These are phyloP conservation scores for Trametes maxima DNA, from an alignment of 768 basidiomycete species.

Conservation along the genomic window DNA sequence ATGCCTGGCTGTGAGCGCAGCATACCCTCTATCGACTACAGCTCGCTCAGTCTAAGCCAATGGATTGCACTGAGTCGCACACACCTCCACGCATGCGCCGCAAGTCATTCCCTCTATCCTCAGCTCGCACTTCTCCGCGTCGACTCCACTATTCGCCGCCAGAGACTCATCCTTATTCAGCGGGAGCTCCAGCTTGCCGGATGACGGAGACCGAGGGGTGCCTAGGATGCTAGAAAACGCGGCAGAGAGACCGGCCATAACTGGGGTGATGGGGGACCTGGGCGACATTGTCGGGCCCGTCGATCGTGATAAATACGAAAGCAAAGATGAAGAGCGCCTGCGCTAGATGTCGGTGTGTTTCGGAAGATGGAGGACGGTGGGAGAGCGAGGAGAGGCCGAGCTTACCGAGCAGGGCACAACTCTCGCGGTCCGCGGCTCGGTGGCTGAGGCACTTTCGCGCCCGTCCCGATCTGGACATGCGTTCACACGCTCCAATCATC, in stretches of 20 bases:
- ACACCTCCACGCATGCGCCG: constrained; percentile 84
- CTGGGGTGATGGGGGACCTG: constrained; percentile 6
- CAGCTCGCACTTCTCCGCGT: constrained; percentile 67
- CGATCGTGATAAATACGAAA: constrained; percentile 14
- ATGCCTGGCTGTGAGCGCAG: constrained; percentile 88
- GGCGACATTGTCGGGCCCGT: background rate
- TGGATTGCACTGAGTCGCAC: constrained; percentile 24
- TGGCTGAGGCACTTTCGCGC: constrained; percentile 13
- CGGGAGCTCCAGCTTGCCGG: constrained; percentile 36
- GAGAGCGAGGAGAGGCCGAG: constrained; percentile 13
- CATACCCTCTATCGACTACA: constrained; percentile 82
- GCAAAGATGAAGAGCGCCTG: constrained; percentile 22
- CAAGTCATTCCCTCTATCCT: constrained; percentile 92
- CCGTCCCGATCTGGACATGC: constrained; percentile 18
- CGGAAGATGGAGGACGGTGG: constrained; percentile 1
- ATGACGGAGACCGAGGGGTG: background rate
- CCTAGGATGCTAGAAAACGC: constrained; percentile 19
- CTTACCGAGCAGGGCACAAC: constrained; percentile 8
- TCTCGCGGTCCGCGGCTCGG: constrained; percentile 9
- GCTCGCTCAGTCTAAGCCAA: background rate
- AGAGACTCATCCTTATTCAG: constrained; percentile 32
- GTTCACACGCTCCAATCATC: constrained; percentile 1
- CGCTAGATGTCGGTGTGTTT: constrained; percentile 17
- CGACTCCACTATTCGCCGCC: constrained; percentile 26
- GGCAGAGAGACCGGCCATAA: constrained; percentile 21